phyloP scores from a whole-genome alignment of 495 filamentous ascomycete genomes.

The Xylaria telfairii region DNA sequence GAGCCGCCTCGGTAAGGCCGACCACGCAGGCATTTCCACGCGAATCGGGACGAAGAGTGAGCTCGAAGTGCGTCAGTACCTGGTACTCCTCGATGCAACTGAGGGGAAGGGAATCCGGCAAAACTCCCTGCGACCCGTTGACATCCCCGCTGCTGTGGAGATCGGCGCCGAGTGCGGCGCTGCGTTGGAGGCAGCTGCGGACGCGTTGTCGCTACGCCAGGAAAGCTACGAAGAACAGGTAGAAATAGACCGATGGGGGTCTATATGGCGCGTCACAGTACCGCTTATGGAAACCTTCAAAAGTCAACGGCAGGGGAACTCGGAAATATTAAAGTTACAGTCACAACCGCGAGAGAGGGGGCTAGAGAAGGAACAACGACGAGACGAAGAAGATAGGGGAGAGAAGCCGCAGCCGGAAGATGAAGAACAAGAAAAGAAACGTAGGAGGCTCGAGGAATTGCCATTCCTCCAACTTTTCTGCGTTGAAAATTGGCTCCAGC shows the following conservation, averaged over 20 bases:
- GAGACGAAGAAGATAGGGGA: not conserved
- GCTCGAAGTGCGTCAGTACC: slow-evolving; percentile 73
- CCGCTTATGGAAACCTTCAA: slow-evolving; percentile 55
- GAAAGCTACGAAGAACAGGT: slow-evolving; percentile 58
- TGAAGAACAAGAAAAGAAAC: not conserved
- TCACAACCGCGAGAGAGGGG: slow-evolving; percentile 46
- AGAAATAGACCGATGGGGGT: slow-evolving; percentile 61
- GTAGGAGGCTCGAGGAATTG: slow-evolving; percentile 47
- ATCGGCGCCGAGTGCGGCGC: slow-evolving; percentile 67
- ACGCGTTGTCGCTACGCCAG: slow-evolving; percentile 63
- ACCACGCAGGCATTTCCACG: slow-evolving; percentile 64
- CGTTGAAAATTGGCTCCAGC: slow-evolving; percentile 63
- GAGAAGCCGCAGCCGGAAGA: not conserved
- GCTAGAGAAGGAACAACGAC: slow-evolving; percentile 23
- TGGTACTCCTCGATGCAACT: slow-evolving; percentile 63
- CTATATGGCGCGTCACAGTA: slow-evolving; percentile 49
- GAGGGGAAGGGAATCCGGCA: slow-evolving; percentile 24
- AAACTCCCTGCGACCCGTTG: slow-evolving; percentile 39
- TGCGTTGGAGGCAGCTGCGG: slow-evolving; percentile 72
- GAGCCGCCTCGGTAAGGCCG: slow-evolving; percentile 64
- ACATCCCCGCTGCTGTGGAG: slow-evolving; percentile 77
- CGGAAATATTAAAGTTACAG: slow-evolving; percentile 10
- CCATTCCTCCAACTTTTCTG: slow-evolving; percentile 60
- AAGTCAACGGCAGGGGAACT: not conserved
- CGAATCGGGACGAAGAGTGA: slow-evolving; percentile 74